Percentiles rank a stretch among this genome's conserved stretches.
Evolutionary conservation across 495 filamentous ascomycete genomes (phyloP).

Genomic region (Tuber borchii): DNA sequence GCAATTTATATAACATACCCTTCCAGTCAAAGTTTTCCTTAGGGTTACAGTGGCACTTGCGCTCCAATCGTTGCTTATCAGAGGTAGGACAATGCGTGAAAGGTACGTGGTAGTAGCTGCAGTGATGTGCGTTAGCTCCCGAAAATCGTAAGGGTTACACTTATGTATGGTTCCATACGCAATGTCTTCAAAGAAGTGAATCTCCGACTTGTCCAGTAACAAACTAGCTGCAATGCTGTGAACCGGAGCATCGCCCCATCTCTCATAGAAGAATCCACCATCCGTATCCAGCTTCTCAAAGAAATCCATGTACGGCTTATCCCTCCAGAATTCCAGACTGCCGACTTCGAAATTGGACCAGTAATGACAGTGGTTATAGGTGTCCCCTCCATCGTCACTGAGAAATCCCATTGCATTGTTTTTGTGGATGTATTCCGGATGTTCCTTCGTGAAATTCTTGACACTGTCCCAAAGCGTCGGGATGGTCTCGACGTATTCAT

Average conservation of each 20-base stretch:
- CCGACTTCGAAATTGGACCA: conserved; percentile 94
- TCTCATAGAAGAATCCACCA: conserved; percentile 88
- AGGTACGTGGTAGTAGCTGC: conserved; percentile 87
- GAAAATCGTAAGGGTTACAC: not conserved
- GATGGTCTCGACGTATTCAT: conserved; percentile 94
- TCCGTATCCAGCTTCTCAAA: conserved; percentile 72
- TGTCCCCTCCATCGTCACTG: conserved; percentile 80
- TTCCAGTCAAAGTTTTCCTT: conserved; percentile 99
- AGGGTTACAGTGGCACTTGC: conserved; percentile 90
- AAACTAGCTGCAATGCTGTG: conserved; percentile 89
- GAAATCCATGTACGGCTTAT: conserved; percentile 70
- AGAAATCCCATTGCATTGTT: conserved; percentile 86
- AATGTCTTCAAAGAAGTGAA: conserved; percentile 98
- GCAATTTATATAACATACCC: conserved; percentile 54
- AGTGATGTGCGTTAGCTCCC: conserved; percentile 8
- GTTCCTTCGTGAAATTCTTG: conserved; percentile 79
- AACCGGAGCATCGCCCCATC: conserved; percentile 86
- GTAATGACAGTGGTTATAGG: conserved; percentile 95
- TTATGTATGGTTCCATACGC: conserved; percentile 44
- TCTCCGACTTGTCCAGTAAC: conserved; percentile 79
- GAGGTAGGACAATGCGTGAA: conserved; percentile 95
- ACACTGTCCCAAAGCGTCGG: conserved; percentile 89
- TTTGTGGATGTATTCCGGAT: conserved; percentile 79
- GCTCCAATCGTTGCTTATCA: conserved; percentile 68
- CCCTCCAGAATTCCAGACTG: conserved; percentile 75